phyloP scores from a whole-genome alignment of 768 basidiomycete genomes.

The Lyophyllum semitale region DNA sequence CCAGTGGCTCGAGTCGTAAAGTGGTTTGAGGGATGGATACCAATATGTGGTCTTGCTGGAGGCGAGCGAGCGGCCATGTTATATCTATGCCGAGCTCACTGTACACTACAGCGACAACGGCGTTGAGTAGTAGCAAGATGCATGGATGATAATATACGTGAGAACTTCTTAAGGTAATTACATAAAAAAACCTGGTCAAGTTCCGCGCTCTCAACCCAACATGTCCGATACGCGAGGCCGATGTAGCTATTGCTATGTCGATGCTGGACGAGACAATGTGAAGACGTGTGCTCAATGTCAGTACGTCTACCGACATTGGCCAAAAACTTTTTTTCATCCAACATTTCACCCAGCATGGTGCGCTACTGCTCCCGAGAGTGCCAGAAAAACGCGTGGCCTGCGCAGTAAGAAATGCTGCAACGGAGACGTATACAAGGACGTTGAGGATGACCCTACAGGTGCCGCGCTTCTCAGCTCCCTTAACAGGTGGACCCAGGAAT shows the following conservation, averaged over 20 bases:
- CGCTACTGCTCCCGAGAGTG: conserved; percentile 14
- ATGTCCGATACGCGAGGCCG: conserved; percentile 10
- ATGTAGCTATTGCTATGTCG: conserved; percentile 5
- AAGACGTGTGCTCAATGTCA: conserved; percentile 10
- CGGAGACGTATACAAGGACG: conserved; percentile 7
- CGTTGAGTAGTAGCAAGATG: neutral
- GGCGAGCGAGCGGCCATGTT: conserved; percentile 62
- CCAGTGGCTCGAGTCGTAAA: conserved; percentile 33
- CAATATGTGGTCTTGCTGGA: conserved; percentile 74
- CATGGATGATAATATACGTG: conserved; percentile 20
- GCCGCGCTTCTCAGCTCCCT: conserved; percentile 1
- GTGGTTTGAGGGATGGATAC: conserved; percentile 54
- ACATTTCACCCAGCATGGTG: conserved; percentile 2
- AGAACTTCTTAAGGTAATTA: conserved; percentile 10
- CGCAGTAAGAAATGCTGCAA: conserved; percentile 6
- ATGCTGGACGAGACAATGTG: conserved; percentile 10
- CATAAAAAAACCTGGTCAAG: too few species aligned
- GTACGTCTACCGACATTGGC: neutral
- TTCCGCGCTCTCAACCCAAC: too few species aligned
- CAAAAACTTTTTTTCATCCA: neutral
- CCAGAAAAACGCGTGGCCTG: conserved; percentile 12
- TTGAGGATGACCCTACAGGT: conserved; percentile 6
- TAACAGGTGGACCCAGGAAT: conserved; percentile 7
- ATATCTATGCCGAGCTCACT: conserved; percentile 8
- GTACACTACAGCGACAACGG: conserved; percentile 2